These are phyloP conservation scores for Tulasnella sp. DNA, from an alignment of 768 basidiomycete species.

Conservation along the genomic window DNA sequence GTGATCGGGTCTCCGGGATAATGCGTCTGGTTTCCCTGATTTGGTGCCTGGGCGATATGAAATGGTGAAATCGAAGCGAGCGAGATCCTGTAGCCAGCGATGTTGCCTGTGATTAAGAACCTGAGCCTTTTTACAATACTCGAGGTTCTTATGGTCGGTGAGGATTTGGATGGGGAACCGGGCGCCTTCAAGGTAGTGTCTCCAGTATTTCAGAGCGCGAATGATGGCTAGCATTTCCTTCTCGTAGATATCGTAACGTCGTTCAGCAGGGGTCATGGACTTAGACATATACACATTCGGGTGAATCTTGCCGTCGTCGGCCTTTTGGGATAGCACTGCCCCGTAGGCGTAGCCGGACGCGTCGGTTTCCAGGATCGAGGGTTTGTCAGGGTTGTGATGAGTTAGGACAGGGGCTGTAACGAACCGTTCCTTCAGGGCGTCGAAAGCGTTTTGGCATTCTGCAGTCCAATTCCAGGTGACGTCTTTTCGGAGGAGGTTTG, in stretches of 20 bases:
- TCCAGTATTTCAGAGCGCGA: conserved; percentile 29
- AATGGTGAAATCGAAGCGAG: conserved; percentile 37
- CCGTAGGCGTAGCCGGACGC: no score
- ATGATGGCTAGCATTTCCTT: conserved; percentile 43
- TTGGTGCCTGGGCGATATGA: conserved; percentile 23
- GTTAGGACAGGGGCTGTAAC: no score
- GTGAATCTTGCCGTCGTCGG: no score
- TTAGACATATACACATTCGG: not conserved
- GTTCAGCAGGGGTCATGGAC: conserved; percentile 28
- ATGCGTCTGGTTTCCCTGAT: conserved; percentile 29
- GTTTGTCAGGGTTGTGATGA: no score
- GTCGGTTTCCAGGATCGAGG: no score
- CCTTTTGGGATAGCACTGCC: no score
- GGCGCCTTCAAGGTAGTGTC: conserved; percentile 35
- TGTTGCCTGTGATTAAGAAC: conserved; percentile 37
- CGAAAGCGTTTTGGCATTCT: no score
- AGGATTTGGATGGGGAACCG: conserved; percentile 14
- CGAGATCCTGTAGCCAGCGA: conserved; percentile 37
- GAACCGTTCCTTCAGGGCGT: no score
- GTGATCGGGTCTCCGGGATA: not conserved
- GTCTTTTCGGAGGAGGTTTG: no score
- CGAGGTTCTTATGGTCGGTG: conserved; percentile 38
- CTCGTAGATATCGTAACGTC: conserved; percentile 34
- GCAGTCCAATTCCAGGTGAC: no score
- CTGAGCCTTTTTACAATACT: conserved; percentile 35